phyloP scores from a whole-genome alignment of 2,329 filamentous ascomycete genomes.

The Cercospora zeae-maydis region DNA sequence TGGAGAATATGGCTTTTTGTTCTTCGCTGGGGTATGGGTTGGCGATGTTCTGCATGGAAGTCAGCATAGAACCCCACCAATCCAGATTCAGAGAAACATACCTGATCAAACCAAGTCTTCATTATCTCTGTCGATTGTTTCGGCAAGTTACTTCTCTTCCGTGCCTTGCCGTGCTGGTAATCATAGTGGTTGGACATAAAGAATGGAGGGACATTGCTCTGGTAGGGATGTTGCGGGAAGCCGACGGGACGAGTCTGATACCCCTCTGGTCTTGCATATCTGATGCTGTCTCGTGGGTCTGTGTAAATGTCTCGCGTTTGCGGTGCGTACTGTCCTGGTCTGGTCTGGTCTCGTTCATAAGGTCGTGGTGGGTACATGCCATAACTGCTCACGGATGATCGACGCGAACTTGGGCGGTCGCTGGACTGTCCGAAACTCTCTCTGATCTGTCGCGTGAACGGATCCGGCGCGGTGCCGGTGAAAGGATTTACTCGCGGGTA shows the following conservation, averaged over 20 bases:
- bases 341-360: constrained; percentile 19
- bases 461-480: constrained; percentile 19
- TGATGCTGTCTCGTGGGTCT: constrained; percentile 18
- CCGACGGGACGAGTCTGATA: constrained; percentile 14
- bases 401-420: constrained; percentile 17
- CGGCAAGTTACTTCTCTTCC: constrained; percentile 39
- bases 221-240: constrained; percentile 24
- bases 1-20: constrained; percentile 37
- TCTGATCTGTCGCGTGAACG: constrained; percentile 24
- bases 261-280: constrained; percentile 22
- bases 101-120: constrained; percentile 41
- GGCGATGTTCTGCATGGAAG: constrained; percentile 32
- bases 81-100: constrained; percentile 7
- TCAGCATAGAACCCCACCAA: not conserved
- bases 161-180: constrained; percentile 37
- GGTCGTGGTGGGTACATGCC: constrained; percentile 17
- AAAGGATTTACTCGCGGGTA: constrained; percentile 19
- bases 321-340: constrained; percentile 12
- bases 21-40: constrained; percentile 41
- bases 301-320: constrained; percentile 14
- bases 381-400: constrained; percentile 22
- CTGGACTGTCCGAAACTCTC: constrained; percentile 20
- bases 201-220: constrained; percentile 24
- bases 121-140: constrained; percentile 41
- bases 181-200: constrained; percentile 38